phyloP scores from a whole-genome alignment of 2,329 filamentous ascomycete species.

The Aspergillus pseudoviridinutans region DNA sequence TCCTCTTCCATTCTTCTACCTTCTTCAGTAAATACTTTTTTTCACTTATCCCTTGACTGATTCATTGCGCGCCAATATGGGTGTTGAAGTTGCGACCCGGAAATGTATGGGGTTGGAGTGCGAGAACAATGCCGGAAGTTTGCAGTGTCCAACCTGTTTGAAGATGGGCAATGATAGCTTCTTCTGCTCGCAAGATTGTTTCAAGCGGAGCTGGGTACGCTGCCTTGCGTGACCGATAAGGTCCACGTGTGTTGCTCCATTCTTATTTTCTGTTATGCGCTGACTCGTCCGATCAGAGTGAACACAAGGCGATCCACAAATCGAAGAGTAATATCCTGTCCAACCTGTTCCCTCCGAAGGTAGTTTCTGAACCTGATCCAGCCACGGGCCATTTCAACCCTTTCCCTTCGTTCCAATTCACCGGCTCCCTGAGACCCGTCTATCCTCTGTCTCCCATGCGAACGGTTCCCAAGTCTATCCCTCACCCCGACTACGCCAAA shows the following conservation, averaged over 20 bases:
- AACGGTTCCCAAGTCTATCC: conserved; percentile 73
- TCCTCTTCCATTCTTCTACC: neutral
- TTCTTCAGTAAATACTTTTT: neutral
- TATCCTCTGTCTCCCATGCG: conserved; percentile 75
- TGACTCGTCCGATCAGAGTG: conserved; percentile 51
- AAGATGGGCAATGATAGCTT: conserved; percentile 87
- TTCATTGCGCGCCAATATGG: conserved; percentile 14
- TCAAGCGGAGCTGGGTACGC: conserved; percentile 96
- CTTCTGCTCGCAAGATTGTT: conserved; percentile 98
- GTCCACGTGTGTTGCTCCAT: conserved; percentile 14
- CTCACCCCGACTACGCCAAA: conserved; percentile 79
- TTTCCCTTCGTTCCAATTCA: conserved; percentile 81
- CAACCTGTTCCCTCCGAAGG: conserved; percentile 70
- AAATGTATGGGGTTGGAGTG: conserved; percentile 78
- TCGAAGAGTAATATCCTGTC: conserved; percentile 70
- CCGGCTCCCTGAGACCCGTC: conserved; percentile 76
- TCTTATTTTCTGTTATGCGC: neutral
- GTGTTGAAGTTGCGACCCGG: conserved; percentile 30
- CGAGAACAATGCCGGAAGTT: conserved; percentile 73
- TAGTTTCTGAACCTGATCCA: conserved; percentile 88
- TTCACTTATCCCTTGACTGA: neutral
- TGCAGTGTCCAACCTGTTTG: conserved; percentile 94
- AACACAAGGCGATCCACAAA: conserved; percentile 84
- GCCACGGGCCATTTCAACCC: conserved; percentile 87
- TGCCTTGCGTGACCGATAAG: conserved; percentile 25